Evolutionary conservation across 2,329 filamentous ascomycete genomes (phyloP).

Genomic region (Colletotrichum scovillei): DNA sequence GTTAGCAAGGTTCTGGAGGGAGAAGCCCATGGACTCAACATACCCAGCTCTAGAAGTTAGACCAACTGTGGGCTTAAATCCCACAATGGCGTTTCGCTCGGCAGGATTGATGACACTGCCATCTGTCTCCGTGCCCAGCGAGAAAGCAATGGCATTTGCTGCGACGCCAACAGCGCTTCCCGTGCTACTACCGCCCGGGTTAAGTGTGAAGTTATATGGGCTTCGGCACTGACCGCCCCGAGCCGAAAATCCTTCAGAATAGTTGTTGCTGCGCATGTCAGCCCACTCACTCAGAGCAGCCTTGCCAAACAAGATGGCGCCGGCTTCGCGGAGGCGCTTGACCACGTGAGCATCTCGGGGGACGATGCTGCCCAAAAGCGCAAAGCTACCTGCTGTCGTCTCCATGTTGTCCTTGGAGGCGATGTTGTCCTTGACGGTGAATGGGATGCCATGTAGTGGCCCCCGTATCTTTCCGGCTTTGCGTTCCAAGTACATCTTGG

Average conservation of each 20-base stretch:
- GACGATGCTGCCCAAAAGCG: slow-evolving; percentile 72
- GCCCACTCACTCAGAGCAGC: slow-evolving; percentile 80
- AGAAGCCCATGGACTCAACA: no score
- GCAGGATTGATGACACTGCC: slow-evolving; percentile 79
- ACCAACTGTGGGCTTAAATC: slow-evolving; percentile 81
- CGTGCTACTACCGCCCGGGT: slow-evolving; percentile 76
- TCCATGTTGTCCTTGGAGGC: slow-evolving; percentile 76
- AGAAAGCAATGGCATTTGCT: slow-evolving; percentile 71
- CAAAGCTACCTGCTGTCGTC: slow-evolving; percentile 78
- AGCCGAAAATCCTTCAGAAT: slow-evolving; percentile 75
- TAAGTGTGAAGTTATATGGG: slow-evolving; percentile 76
- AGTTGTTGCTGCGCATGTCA: slow-evolving; percentile 74
- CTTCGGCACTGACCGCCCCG: slow-evolving; percentile 73
- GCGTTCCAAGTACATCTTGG: slow-evolving; percentile 70
- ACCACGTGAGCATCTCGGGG: slow-evolving; percentile 77
- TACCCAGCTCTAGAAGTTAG: slow-evolving; percentile 70
- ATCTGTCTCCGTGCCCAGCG: slow-evolving; percentile 81
- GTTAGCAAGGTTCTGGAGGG: background rate
- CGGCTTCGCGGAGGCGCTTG: slow-evolving; percentile 68
- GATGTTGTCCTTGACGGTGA: slow-evolving; percentile 81
- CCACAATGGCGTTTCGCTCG: slow-evolving; percentile 75
- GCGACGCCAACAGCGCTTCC: slow-evolving; percentile 74
- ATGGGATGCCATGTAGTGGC: slow-evolving; percentile 80
- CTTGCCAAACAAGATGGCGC: slow-evolving; percentile 78
- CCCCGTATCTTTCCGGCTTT: slow-evolving; percentile 66